Base-by-base conservation (phyloP, 768 basidiomycete genomes). In the Auricularia auricula-judae region DNA sequence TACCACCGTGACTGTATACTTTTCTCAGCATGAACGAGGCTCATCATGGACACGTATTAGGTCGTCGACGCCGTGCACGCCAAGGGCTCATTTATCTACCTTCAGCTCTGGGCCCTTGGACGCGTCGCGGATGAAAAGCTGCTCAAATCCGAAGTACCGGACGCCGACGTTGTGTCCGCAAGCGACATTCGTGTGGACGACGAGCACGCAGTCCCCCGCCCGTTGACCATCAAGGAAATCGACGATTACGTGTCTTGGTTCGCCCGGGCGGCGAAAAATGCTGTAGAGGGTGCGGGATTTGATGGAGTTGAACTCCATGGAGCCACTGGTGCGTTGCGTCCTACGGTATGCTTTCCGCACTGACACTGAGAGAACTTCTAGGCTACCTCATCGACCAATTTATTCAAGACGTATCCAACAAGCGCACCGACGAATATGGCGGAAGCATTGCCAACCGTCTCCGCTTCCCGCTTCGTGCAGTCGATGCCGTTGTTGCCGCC, bases 61-160 rank as follows among this genome's bases (percentile, higher is more conserved):
- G 71, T 91, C 16, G 81, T 80, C 14, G 78, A 81, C 10, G 81
- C 77, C 0, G 85, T 87, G 0, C 86, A 88, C 68, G 78, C 77
- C 2, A 78, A 80, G 60, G 79, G 79, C 2, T 81, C 78, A 0
- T 79, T 74, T 71, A 80, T 87, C 29, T 84, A 76, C 70, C 64
- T 80, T 35, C 86, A 87, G 70, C 77, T 85, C 1, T 84, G 84
- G 84, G 80, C 85, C 0, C 69, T 83, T 1, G 86, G 83, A 0
- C 79, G 83, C 1, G 69, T 74, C 0, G 80, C 80, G 3, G 11
- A 33, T 7, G 16, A 35, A 10, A 23, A 59, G 29, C 16, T 12
- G 4, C 56, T 59, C 4, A 14, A 29, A 4, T 16, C 16, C 5
- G 47, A 51, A 18, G 21, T 51, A 14, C 56, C 56, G 4, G 29